Evolutionary conservation across 805 yeast genomes (phyloP).

Genomic region (Scheffersomyces coipomensis): DNA sequence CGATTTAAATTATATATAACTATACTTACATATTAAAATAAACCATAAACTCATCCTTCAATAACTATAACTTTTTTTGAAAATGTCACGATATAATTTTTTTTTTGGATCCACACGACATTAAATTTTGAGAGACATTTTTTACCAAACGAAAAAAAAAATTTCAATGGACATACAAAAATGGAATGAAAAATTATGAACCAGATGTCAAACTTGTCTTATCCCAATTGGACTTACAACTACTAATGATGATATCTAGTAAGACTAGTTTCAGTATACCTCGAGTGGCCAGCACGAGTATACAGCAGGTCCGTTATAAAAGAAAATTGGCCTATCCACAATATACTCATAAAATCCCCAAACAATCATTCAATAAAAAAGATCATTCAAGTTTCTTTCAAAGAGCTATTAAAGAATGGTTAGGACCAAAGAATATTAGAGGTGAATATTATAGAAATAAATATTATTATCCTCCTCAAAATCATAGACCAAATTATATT

Average conservation of each 20-base stretch:
- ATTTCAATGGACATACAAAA: neutral
- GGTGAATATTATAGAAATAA: slow-evolving; percentile 81
- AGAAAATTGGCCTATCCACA: slow-evolving; percentile 34
- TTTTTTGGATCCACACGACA: no score
- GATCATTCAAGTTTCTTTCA: slow-evolving; percentile 54
- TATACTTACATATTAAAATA: no score
- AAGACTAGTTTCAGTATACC: neutral
- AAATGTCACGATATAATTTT: no score
- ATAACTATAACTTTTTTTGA: no score
- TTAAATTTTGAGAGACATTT: no score
- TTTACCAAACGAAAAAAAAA: neutral
- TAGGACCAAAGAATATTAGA: slow-evolving; percentile 81
- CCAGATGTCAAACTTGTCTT: neutral
- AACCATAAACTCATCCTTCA: no score
- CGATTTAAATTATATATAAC: no score
- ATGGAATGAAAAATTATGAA: neutral
- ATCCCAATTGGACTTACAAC: neutral
- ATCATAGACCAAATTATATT: slow-evolving; percentile 73
- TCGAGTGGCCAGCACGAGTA: slow-evolving; percentile 5
- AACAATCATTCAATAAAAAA: slow-evolving; percentile 28
- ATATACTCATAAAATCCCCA: slow-evolving; percentile 24
- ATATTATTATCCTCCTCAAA: slow-evolving; percentile 63
- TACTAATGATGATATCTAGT: neutral
- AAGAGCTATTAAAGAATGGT: slow-evolving; percentile 65
- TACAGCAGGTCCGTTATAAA: slow-evolving; percentile 21